Conservation (phyloP, 2,329 filamentous ascomycete species). For the Xylariaceae sp. region DNA sequence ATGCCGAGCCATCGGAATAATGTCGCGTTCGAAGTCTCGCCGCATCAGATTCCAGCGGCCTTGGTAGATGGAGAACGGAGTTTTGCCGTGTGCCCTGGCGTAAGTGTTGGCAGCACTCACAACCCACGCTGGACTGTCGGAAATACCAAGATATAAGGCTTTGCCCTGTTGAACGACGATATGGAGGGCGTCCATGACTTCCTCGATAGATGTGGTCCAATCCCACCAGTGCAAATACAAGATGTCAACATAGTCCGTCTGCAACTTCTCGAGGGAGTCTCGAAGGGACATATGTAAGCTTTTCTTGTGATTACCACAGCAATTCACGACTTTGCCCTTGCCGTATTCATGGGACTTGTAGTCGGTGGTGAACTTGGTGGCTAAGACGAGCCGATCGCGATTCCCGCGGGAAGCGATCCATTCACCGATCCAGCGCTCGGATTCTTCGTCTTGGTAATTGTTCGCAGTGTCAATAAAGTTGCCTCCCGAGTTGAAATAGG, state of each 20-base stretch:
- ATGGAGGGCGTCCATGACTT: slow-evolving; percentile 52
- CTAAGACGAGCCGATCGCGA: slow-evolving; percentile 61
- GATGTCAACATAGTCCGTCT: slow-evolving; percentile 63
- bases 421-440: slow-evolving; percentile 63
- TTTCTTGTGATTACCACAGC: slow-evolving; percentile 64
- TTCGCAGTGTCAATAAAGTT: slow-evolving; percentile 74
- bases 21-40: slow-evolving; percentile 50
- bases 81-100: slow-evolving; percentile 44
- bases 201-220: slow-evolving; percentile 49
- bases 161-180: slow-evolving; percentile 50
- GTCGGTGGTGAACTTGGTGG: slow-evolving; percentile 62
- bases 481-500: slow-evolving; percentile 62
- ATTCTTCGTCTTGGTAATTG: slow-evolving; percentile 64
- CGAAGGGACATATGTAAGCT: slow-evolving; percentile 61
- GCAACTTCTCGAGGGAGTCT: slow-evolving; percentile 61
- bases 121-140: slow-evolving; percentile 50
- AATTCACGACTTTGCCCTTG: slow-evolving; percentile 50
- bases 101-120: slow-evolving; percentile 49
- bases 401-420: slow-evolving; percentile 59
- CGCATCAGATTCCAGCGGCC: slow-evolving; percentile 46
- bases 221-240: slow-evolving; percentile 56
- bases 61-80: slow-evolving; percentile 50
- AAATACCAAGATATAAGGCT: slow-evolving; percentile 51
- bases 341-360: slow-evolving; percentile 50
- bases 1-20: slow-evolving; percentile 50